phyloP scores from a whole-genome alignment of 2,329 filamentous ascomycete species.

The Graphilbum ipis-grandicollis region DNA sequence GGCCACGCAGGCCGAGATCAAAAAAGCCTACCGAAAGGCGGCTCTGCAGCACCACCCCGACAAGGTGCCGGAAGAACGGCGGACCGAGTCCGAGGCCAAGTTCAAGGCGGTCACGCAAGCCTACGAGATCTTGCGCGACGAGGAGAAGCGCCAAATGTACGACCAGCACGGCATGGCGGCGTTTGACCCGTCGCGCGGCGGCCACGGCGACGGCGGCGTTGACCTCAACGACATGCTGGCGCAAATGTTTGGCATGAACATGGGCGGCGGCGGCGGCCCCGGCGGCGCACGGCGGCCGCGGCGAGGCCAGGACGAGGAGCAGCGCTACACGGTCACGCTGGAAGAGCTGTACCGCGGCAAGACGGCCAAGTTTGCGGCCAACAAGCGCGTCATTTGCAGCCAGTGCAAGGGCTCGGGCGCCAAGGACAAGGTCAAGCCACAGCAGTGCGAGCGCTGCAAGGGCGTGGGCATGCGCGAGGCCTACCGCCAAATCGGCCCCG shows the following conservation, averaged over 20 bases:
- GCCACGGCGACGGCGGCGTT: slow-evolving; percentile 47
- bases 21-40: slow-evolving; percentile 91
- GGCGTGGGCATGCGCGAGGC: slow-evolving; percentile 64
- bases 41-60: slow-evolving; percentile 84
- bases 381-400: slow-evolving; percentile 80
- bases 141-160: slow-evolving; percentile 82
- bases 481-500: slow-evolving; percentile 70
- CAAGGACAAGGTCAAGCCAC: slow-evolving; percentile 77
- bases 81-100: slow-evolving; percentile 69
- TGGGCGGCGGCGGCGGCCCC: slow-evolving; percentile 33
- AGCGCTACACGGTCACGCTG: slow-evolving; percentile 76
- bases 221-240: slow-evolving; percentile 86
- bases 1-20: slow-evolving; percentile 67
- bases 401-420: slow-evolving; percentile 79
- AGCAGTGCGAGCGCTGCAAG: slow-evolving; percentile 68
- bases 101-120: slow-evolving; percentile 91
- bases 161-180: slow-evolving; percentile 92
- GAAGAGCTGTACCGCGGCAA: slow-evolving; percentile 98
- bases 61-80: slow-evolving; percentile 77
- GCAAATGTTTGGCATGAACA: slow-evolving; percentile 77
- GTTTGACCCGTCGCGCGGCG: slow-evolving; percentile 62
- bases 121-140: slow-evolving; percentile 95
- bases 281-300: slow-evolving; percentile 45
- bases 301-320: slow-evolving; percentile 69
- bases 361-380: slow-evolving; percentile 89